Evolutionary conservation across 1,139 yeast species (phyloP), one percentile per base, ranked within the genome.

Genomic region (Wickerhamomyces sp.): DNA sequence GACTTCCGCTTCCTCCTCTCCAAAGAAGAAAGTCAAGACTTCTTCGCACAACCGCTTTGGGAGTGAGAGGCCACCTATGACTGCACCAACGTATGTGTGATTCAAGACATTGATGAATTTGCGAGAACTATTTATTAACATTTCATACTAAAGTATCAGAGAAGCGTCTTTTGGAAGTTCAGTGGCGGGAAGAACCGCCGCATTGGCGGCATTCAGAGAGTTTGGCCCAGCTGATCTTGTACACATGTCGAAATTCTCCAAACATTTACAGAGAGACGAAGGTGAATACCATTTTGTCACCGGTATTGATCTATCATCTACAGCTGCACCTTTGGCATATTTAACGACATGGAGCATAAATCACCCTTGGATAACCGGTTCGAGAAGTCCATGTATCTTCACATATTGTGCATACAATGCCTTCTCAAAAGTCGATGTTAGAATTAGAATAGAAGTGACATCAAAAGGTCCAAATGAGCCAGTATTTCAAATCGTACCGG

Each of bases 171-270:
- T 59, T 22, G 72, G 72, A 4, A 68, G 65, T 39, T 62, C 72
- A 14, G 54, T 70, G 32, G 62, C 58, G 8, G 57, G 64, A 14
- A 60, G 76, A 32, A 66, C 72, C 11, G 50, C 55, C 7, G 47
- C 62, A 1, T 47, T 70, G 25, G 48, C 58, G 7, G 41, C 60
- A 7, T 69, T 64, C 46, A 62, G 57, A 35, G 68, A 66, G 28
- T 48, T 91, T 35, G 98, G 98, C 0, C 95, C 96, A 0, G 89
- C 96, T 6, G 97, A 91, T 62, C 66, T 91, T 45, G 84, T 94
- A 33, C 94, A 85, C 53, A 54, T 78, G 18, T 64, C 80, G 22
- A 70, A 66, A 36, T 63, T 59, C 41, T 65, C 65, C 38, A 61
- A 54, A 31, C 54, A 59, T 12, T 46, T 54, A 7, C 59, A 59